Base-by-base conservation (phyloP, 2,329 filamentous ascomycete species). In the Fonsecaea monophora region DNA sequence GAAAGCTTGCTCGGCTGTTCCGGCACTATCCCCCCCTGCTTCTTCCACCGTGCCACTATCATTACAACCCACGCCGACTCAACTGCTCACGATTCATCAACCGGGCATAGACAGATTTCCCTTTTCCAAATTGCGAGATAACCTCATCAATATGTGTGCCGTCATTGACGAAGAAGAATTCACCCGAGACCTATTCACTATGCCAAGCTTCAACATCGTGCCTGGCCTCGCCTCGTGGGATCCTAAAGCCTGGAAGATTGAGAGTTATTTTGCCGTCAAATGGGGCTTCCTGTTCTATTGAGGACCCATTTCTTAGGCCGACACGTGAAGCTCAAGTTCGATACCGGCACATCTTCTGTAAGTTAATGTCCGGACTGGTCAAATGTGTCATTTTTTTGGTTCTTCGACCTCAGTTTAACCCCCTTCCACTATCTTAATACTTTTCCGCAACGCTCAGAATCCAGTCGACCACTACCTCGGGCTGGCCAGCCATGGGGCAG, bases 91-190 rank as follows among this genome's bases (percentile, higher is more conserved):
- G 4, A 71, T 77, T 15, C 79, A 81, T 70, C 74, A 75, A 37
- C 72, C 74, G 0, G 80, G 78, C 76, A 75, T 80, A 59, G 79
- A 81, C 64, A 75, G 78, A 25, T 77, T 80, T 37, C 78, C 79
- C 2, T 80, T 80, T 61, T 78, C 78, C 6, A 73, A 72, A 34
- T 75, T 81, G 73, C 72, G 80, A 15, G 77, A 81, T 54, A 76
- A 74, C 50, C 62, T 80, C 48, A 81, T 82, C 45, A 65, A 53
- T 9, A 60, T 68, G 21, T 59, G 59, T 3, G 67, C 68, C 37
- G 4, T 38, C 2, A 62, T 81, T 35, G 76, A 82, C 68, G 74
- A 78, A n/a, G 78, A 79, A 30, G 76, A 78, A 5, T 73, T 82
- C 12, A 32, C 77, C 35, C 65, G 62, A 10, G 78, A 80, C 65